These are phyloP conservation scores for Kodamaea neixiangensis DNA, from an alignment of 805 yeast genomes.

Conservation along the genomic window DNA sequence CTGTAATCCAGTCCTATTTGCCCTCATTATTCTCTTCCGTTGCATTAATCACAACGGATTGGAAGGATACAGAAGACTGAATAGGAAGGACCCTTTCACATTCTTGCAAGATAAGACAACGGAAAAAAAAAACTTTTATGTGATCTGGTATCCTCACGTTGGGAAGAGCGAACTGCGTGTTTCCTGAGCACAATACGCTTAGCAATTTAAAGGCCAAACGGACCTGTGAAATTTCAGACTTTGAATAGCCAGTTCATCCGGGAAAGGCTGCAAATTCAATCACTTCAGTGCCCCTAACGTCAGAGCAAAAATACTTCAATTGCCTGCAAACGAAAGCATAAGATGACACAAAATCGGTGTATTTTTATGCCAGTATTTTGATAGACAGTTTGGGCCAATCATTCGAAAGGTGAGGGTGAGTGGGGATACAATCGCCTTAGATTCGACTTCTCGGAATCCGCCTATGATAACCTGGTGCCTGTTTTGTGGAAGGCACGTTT, in stretches of 20 bases:
- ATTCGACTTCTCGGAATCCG: neutral
- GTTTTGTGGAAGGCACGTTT: neutral
- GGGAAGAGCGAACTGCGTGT: neutral
- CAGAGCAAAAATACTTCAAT: neutral
- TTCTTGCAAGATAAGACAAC: neutral
- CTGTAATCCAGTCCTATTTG: neutral
- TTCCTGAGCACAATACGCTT: neutral
- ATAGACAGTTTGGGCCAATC: neutral
- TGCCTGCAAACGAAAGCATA: neutral
- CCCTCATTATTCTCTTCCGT: neutral
- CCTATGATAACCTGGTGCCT: neutral
- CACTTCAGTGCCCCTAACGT: neutral
- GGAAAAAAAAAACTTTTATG: neutral
- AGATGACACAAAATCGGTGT: neutral
- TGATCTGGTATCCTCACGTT: neutral
- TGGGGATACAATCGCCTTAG: neutral
- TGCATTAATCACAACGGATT: too few species aligned
- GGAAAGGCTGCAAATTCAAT: neutral
- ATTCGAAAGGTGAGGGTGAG: neutral
- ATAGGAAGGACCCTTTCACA: neutral
- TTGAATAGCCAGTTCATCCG: neutral
- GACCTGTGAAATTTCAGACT: neutral
- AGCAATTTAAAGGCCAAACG: neutral
- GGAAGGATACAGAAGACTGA: too few species aligned
- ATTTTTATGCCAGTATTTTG: neutral